Evolutionary conservation across 176 grass and related monocot species (phyloP).

Genomic region (Avena sativa): DNA sequence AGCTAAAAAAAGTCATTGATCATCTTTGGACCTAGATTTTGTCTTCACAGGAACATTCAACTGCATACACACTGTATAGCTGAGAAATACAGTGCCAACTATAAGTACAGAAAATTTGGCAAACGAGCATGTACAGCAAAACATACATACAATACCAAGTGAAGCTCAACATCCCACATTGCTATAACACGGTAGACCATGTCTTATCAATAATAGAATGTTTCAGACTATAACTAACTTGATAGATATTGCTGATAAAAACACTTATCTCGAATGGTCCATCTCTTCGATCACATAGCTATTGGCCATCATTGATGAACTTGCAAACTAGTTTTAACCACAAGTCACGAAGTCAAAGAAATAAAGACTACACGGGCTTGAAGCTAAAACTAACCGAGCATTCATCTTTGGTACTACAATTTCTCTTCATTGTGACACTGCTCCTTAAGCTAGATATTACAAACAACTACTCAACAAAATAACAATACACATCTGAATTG

Average conservation of each 20-base stretch:
- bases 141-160: neutral
- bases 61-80: neutral
- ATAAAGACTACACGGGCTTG: neutral
- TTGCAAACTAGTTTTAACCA: conserved; percentile 31
- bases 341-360: conserved; percentile 13
- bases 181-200: no score
- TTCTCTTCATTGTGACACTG: no score
- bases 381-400: conserved; percentile 44
- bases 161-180: no score
- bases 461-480: neutral
- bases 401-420: conserved; percentile 11
- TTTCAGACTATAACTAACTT: no score
- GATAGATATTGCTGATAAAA: no score
- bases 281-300: conserved; percentile 43
- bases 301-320: conserved; percentile 28
- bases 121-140: neutral
- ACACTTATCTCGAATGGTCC: neutral
- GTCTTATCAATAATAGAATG: no score
- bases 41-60: conserved; percentile 60
- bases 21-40: conserved; percentile 56
- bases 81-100: neutral
- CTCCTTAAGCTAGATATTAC: neutral
- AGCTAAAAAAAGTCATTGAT: conserved; percentile 50
- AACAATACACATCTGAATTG: neutral
- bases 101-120: neutral